These are phyloP conservation scores for Pseudocercospora fijiensis DNA, from an alignment of 2,329 filamentous ascomycete genomes.

Conservation along the genomic window DNA sequence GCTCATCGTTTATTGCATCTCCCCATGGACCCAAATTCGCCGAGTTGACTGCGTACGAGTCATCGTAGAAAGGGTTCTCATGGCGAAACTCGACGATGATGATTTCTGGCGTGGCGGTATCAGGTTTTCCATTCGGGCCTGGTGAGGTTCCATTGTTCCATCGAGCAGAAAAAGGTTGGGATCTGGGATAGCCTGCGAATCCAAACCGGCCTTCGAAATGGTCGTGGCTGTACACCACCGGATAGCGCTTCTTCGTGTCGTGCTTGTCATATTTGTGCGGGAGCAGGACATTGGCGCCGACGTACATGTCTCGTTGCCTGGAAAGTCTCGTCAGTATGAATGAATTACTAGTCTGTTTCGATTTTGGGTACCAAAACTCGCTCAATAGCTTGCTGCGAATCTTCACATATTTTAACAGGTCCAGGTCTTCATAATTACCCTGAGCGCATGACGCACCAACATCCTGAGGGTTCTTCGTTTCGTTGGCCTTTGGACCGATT, in stretches of 20 bases:
- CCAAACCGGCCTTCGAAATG: constrained; percentile 37
- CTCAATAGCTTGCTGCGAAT: constrained; percentile 41
- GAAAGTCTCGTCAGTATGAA: not conserved
- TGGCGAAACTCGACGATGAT: constrained; percentile 43
- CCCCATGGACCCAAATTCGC: constrained; percentile 43
- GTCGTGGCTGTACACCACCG: constrained; percentile 40
- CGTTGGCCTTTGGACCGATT: constrained; percentile 30
- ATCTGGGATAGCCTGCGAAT: constrained; percentile 27
- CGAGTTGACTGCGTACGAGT: constrained; percentile 43
- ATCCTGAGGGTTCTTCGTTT: constrained; percentile 36
- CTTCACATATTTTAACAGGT: constrained; percentile 40
- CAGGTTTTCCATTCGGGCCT: constrained; percentile 30
- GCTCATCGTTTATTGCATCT: constrained; percentile 43
- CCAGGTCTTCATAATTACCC: constrained; percentile 41
- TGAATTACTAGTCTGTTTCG: constrained; percentile 26
- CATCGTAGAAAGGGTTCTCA: constrained; percentile 42
- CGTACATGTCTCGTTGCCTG: constrained; percentile 32
- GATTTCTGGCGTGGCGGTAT: constrained; percentile 36
- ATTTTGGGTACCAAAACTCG: constrained; percentile 35
- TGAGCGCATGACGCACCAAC: constrained; percentile 40
- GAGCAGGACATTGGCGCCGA: constrained; percentile 41
- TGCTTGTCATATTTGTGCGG: constrained; percentile 38
- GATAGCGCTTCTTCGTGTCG: constrained; percentile 38
- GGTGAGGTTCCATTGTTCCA: constrained; percentile 39
- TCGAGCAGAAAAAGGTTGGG: constrained; percentile 15